These are phyloP conservation scores for Catunica adiposa DNA, from an alignment of 2,329 filamentous ascomycete species.

Conservation along the genomic window DNA sequence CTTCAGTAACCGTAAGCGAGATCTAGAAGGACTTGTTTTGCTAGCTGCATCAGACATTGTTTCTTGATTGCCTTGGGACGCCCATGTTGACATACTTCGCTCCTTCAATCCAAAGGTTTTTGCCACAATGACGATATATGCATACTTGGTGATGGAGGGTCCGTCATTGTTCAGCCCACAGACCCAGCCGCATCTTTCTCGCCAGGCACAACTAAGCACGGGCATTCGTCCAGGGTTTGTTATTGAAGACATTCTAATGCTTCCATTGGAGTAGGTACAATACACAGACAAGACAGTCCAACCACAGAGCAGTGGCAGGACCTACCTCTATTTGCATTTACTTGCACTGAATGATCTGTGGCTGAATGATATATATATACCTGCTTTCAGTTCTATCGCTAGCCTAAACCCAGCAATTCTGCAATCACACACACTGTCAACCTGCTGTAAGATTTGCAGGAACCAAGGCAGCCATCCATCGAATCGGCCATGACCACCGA, in stretches of 20 bases:
- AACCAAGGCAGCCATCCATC: not conserved
- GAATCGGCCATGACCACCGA: not conserved
- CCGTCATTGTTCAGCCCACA: not conserved
- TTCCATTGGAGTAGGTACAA: not conserved
- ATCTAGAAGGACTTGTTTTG: too few relatives aligned
- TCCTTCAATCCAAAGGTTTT: too few relatives aligned
- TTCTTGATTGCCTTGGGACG: too few relatives aligned
- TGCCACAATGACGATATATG: too few relatives aligned
- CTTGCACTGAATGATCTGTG: not conserved
- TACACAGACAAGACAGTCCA: not conserved
- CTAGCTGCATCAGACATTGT: too few relatives aligned
- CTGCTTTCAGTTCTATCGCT: not conserved
- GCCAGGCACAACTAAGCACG: not conserved
- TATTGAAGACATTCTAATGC: not conserved
- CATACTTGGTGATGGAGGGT: not conserved
- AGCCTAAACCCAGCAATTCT: not conserved
- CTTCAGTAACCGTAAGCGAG: too few relatives aligned
- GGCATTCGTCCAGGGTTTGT: not conserved
- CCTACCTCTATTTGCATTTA: not conserved
- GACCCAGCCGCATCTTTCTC: conserved; percentile 1
- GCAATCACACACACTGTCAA: not conserved
- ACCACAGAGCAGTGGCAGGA: not conserved
- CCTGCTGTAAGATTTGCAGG: not conserved
- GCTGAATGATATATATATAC: not conserved
- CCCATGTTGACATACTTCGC: too few relatives aligned